These are phyloP conservation scores for Fusarium sp. DNA, from an alignment of 2,329 filamentous ascomycete genomes.

Conservation along the genomic window DNA sequence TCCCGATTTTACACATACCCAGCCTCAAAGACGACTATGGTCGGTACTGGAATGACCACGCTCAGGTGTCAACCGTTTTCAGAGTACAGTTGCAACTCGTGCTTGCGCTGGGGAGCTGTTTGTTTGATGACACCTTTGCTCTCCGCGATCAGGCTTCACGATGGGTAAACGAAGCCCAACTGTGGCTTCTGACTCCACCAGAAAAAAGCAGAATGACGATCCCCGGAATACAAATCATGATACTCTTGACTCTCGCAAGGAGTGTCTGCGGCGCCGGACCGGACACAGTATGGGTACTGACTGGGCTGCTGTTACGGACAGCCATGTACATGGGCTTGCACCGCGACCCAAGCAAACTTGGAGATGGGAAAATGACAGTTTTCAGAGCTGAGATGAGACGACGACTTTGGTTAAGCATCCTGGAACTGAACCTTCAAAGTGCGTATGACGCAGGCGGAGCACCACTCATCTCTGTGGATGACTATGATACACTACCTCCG, in stretches of 20 bases:
- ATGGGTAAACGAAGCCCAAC: not conserved
- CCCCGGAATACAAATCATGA: not conserved
- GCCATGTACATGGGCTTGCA: not conserved
- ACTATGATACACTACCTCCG: not conserved
- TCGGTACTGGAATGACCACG: not conserved
- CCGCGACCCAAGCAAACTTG: not conserved
- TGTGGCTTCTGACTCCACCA: not conserved
- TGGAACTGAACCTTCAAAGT: not conserved
- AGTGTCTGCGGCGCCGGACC: not conserved
- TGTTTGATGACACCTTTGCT: not conserved
- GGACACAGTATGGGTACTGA: not conserved
- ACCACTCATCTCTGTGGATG: not conserved
- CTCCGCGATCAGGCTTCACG: not conserved
- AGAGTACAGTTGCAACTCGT: not conserved
- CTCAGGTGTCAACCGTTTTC: not conserved
- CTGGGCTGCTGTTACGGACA: not conserved
- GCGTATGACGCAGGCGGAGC: not conserved
- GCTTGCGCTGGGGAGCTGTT: not conserved
- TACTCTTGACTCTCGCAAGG: not conserved
- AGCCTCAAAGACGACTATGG: not conserved
- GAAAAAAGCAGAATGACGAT: not conserved
- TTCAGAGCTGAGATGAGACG: not conserved
- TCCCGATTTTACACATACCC: not conserved
- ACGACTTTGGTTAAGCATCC: not conserved
- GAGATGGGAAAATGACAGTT: not conserved